Evolutionary conservation across 2,329 filamentous ascomycete genomes (phyloP).

Genomic region (Anthostomella pinea): DNA sequence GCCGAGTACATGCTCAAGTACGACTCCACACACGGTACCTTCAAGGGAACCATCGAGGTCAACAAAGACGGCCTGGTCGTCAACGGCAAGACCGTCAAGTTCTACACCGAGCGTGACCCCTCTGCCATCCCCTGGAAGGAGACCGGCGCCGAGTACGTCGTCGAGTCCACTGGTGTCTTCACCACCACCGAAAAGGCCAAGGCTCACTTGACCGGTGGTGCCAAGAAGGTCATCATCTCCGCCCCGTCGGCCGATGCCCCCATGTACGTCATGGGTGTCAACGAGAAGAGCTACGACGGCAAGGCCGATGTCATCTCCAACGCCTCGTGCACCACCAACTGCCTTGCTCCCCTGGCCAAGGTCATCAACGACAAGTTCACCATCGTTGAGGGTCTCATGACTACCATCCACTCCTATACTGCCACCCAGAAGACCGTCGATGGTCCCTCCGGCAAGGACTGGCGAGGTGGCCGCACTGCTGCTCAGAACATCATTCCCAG

Average conservation of each 20-base stretch:
- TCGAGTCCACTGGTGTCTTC: conserved; percentile 99
- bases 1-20: conserved; percentile 99
- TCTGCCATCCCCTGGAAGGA: conserved; percentile 85
- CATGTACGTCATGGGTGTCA: conserved; percentile 99
- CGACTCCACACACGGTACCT: conserved; percentile 93
- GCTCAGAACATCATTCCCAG: conserved; percentile 99
- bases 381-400: conserved; percentile 99
- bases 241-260: conserved; percentile 92
- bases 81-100: conserved; percentile 93
- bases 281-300: conserved; percentile 89
- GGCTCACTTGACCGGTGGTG: conserved; percentile 91
- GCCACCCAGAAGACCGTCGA: conserved; percentile 99
- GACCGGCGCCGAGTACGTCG: conserved; percentile 86
- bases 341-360: conserved; percentile 98
- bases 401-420: conserved; percentile 99
- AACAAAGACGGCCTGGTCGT: conserved; percentile 71
- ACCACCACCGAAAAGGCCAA: conserved; percentile 96
- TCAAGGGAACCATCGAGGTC: conserved; percentile 86
- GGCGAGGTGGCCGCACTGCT: conserved; percentile 97
- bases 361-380: conserved; percentile 98
- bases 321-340: conserved; percentile 99
- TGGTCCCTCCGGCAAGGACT: conserved; percentile 96
- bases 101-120: conserved; percentile 92
- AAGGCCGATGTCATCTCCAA: conserved; percentile 95
- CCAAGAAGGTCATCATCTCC: conserved; percentile 97